A percentile compares a stretch with the other conserved stretches of the same genome.
Evolutionary conservation across 495 filamentous ascomycete genomes (phyloP).

Genomic region (Xylaria scruposa): DNA sequence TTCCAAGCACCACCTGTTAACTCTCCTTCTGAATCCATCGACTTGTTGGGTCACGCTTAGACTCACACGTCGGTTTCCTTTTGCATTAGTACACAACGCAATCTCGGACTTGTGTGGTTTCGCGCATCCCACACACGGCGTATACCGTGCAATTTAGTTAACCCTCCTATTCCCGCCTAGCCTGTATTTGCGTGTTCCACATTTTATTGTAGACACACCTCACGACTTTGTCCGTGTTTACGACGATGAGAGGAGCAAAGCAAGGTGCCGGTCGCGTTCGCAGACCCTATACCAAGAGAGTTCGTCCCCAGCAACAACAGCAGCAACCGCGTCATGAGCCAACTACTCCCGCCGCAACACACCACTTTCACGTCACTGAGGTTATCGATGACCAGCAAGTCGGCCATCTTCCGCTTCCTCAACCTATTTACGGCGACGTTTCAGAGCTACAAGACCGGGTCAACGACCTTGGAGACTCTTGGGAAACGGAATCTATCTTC

Average conservation of each 20-base stretch:
- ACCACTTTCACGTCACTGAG: conserved; percentile 13
- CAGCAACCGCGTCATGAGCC: neutral
- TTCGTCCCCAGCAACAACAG: conserved; percentile 9
- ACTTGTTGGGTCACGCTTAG: neutral
- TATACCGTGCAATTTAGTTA: conserved; percentile 2
- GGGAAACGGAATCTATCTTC: conserved; percentile 72
- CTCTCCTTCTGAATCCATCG: neutral
- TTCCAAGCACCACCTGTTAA: neutral
- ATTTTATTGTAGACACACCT: conserved; percentile 17
- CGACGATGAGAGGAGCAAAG: conserved; percentile 27
- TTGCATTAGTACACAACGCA: neutral
- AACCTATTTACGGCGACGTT: conserved; percentile 38
- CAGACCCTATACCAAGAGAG: conserved; percentile 22
- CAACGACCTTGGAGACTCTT: conserved; percentile 66
- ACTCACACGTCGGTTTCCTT: neutral
- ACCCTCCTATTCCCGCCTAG: neutral
- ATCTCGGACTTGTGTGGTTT: neutral
- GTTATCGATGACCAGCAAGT: conserved; percentile 39
- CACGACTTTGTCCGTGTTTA: neutral
- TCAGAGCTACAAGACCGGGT: conserved; percentile 63
- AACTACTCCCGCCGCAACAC: neutral
- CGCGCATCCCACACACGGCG: conserved; percentile 10
- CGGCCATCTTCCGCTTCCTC: conserved; percentile 34
- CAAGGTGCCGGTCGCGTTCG: conserved; percentile 19
- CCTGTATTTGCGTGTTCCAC: conserved; percentile 19